Evolutionary conservation across 208 protist species (phyloP), one percentile per base, ranked within the genome.

Genomic region (Trypanosoma platydactyli): DNA sequence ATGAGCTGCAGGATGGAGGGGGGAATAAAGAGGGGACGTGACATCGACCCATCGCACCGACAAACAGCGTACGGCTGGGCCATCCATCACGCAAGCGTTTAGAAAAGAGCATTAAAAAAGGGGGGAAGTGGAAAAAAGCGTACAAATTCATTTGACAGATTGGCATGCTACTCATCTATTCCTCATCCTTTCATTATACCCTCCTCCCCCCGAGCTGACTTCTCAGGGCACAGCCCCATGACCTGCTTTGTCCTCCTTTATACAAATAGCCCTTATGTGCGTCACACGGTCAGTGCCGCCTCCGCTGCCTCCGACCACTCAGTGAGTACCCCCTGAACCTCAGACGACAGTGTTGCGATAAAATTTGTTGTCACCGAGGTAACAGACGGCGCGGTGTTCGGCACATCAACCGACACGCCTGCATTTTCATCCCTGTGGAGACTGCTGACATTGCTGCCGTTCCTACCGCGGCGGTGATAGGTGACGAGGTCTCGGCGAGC

Each of bases 271-370:
- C 22, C 51, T 12, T 24, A 20, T 33, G 16, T 42, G 13, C 15
- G 16, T 40, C 27, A 30, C 22, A 29, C 42, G 16, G 41, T 18
- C 18, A 30, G 40, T 30, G 40, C 64, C 41, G 27, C 29, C 24
- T 61, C 64, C 12, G 30, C 53, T 3, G 53, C 54, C 27, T 62
- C 41, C 44, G 53, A 56, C 71, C 58, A 62, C 44, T 35, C 25
- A 0, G 61, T 69, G 13, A 63, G 41, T 13, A 57, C 35, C 15
- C 48, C 62, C 13, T 57, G 57, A 30, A 68, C 49, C 33, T 68
- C 71, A 5, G 60, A 60, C 51, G 67, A 55, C 48, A 68, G 52
- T 0, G 50, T 49, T 13, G 53, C 40, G 25, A 58, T 62, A 30
- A 51, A 59, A 41, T 58, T 20, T 15, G 5, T 22, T 18, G 33